These are phyloP conservation scores for Chaetomiaceae sp. DNA, from an alignment of 2,329 filamentous ascomycete species.

Conservation along the genomic window DNA sequence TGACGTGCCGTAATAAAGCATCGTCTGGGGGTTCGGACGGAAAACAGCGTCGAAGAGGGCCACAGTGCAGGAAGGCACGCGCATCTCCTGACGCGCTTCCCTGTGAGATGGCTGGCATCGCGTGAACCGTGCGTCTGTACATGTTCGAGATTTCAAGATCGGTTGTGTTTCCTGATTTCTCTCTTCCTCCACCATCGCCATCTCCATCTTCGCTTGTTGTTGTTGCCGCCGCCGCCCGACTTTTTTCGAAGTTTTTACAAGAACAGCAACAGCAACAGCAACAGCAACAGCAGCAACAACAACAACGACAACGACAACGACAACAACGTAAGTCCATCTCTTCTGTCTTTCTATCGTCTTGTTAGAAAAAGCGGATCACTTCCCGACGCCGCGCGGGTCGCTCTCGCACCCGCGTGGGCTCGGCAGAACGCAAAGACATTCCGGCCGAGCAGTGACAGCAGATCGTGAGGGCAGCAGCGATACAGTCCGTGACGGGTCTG, in stretches of 20 bases:
- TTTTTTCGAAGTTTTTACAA: background rate
- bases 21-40: constrained; percentile 2
- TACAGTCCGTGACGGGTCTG: background rate
- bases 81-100: background rate
- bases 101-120: too few species aligned
- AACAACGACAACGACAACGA: background rate
- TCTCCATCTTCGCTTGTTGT: background rate
- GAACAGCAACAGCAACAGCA: background rate
- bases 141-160: background rate
- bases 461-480: background rate
- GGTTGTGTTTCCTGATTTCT: background rate
- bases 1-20: too few species aligned
- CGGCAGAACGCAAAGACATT: background rate
- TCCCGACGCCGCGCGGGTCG: background rate
- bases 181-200: background rate
- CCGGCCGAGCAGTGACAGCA: background rate
- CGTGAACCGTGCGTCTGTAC: background rate
- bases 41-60: background rate
- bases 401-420: background rate
- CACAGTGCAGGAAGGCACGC: background rate
- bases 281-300: background rate
- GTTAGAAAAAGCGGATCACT: background rate
- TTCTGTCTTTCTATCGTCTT: background rate
- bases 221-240: background rate
- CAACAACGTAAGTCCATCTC: constrained; percentile 3